Evolutionary conservation across 768 basidiomycete species (phyloP), one percentile per base, ranked within the genome.

Genomic region (Boletus insuetus): DNA sequence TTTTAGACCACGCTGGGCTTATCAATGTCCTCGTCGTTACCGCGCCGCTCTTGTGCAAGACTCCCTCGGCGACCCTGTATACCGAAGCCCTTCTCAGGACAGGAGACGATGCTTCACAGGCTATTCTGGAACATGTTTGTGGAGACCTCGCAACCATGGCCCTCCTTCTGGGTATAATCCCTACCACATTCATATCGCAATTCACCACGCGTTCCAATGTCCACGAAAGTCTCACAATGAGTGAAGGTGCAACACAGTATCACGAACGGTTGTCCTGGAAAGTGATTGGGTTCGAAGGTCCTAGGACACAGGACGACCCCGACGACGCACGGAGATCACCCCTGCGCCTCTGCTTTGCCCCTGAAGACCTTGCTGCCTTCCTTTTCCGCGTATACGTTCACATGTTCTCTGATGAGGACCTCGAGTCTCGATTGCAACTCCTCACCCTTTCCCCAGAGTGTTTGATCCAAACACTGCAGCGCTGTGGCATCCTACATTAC

Each of bases 401-500:
- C 13, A 65, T 71, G 68, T 73, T 71, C 44, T 51, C 53, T 5
- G 48, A 73, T 8, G 72, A 73, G 43, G 49, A 64, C 32, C 2
- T 54, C 8, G 0, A 6, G 12, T 29, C 44, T 7, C 44, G 11
- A 22, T 32, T 65, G 11, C 46, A 46, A 4, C 17, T 58, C 6
- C 10, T 53, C 4, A 16, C 37, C 24, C 32, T 52, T 12, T 51
- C 56, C 0, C 32, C 20, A 0, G 32, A 38, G 20, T 26, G 35
- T 1, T 26, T 29, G 37, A 6, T 48, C 12, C 38, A 16, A 1
- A 16, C 5, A 11, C 50, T 68, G 7, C 24, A 31, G 31, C 46
- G 29, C 8, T 59, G 51, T 0, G 58, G 53, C 14, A 26, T 72
- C 19, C 35, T 76, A 17, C 80, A 79, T 51, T 83, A 86, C 55